A percentile compares a stretch with the other conserved stretches of the same genome.
phyloP scores from a whole-genome alignment of 1,284 basidiomycete species.

The Ganoderma boninense region DNA sequence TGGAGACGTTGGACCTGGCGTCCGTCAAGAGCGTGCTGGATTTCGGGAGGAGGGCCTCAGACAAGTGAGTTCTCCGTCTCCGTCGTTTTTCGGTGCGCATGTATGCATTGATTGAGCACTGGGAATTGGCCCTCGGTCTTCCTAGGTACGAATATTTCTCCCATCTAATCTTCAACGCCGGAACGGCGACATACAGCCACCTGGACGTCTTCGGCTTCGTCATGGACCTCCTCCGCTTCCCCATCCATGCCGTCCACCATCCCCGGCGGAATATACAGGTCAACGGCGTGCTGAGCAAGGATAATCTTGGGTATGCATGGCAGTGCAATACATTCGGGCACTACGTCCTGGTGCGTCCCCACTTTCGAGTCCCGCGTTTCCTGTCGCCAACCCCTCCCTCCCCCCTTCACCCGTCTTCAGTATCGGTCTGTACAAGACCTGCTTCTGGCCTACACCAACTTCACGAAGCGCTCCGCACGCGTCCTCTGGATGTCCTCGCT shows the following conservation, averaged over 20 bases:
- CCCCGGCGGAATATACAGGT: slow-evolving; percentile 73
- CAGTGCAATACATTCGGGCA: slow-evolving; percentile 89
- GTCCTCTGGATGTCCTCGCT: slow-evolving; percentile 86
- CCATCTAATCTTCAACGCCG: slow-evolving; percentile 86
- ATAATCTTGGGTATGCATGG: slow-evolving; percentile 85
- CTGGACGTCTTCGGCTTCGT: slow-evolving; percentile 63
- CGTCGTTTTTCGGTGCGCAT: too few species aligned
- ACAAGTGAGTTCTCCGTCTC: slow-evolving; percentile 53
- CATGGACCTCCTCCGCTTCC: slow-evolving; percentile 59
- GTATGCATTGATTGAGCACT: too few species aligned
- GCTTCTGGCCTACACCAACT: slow-evolving; percentile 49
- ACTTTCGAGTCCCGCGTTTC: not conserved
- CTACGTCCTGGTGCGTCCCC: slow-evolving; percentile 74
- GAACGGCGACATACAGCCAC: slow-evolving; percentile 69
- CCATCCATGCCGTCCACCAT: slow-evolving; percentile 59
- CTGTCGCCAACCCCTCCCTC: too few species aligned
- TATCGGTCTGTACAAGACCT: slow-evolving; percentile 63
- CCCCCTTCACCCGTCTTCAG: slow-evolving; percentile 48
- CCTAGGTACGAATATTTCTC: slow-evolving; percentile 84
- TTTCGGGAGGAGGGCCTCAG: slow-evolving; percentile 65
- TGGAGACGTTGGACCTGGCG: slow-evolving; percentile 74
- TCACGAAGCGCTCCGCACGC: slow-evolving; percentile 51
- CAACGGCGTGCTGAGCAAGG: slow-evolving; percentile 69
- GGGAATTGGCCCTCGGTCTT: not conserved
- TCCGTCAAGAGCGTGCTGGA: slow-evolving; percentile 67